phyloP scores from a whole-genome alignment of 1,139 yeast species.

The Hansenula sp. region DNA sequence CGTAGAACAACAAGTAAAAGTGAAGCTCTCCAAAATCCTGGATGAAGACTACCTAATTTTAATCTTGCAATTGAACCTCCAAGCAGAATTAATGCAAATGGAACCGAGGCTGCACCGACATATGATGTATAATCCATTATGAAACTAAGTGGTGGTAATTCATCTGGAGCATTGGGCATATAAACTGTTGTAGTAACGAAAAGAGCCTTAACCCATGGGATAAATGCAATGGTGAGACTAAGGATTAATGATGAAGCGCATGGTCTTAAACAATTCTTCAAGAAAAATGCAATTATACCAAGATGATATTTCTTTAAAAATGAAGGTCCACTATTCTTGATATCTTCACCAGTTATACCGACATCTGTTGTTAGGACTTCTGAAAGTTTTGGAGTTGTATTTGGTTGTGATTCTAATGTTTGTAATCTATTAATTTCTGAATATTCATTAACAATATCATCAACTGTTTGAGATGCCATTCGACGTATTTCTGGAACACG shows the following conservation, averaged over 20 bases:
- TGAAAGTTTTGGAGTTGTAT: conserved; percentile 7
- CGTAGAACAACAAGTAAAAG: conserved; percentile 39
- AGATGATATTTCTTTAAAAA: conserved; percentile 29
- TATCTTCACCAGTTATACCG: conserved; percentile 20
- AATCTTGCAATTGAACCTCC: conserved; percentile 85
- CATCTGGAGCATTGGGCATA: conserved; percentile 73
- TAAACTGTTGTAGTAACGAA: conserved; percentile 46
- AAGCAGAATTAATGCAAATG: conserved; percentile 69
- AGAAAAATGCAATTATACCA: conserved; percentile 26
- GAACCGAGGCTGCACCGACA: conserved; percentile 84
- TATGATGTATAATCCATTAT: conserved; percentile 77
- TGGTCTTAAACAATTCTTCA: conserved; percentile 61
- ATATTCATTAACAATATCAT: conserved; percentile 58
- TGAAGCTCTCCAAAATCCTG: conserved; percentile 69
- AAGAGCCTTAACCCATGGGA: conserved; percentile 81
- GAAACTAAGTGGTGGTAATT: conserved; percentile 75
- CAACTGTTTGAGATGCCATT: conserved; percentile 46
- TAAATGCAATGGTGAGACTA: conserved; percentile 64
- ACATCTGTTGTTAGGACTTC: conserved; percentile 18
- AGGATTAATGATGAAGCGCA: conserved; percentile 61
- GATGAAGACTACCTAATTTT: conserved; percentile 50
- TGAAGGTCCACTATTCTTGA: conserved; percentile 23
- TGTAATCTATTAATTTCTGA: conserved; percentile 38
- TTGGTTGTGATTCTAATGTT: neutral
- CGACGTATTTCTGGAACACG: conserved; percentile 27